A percentile compares a stretch with the other conserved stretches of the same genome.
Conservation (phyloP, 2,329 filamentous ascomycete species). For the Scolecobasidium constrictum region DNA sequence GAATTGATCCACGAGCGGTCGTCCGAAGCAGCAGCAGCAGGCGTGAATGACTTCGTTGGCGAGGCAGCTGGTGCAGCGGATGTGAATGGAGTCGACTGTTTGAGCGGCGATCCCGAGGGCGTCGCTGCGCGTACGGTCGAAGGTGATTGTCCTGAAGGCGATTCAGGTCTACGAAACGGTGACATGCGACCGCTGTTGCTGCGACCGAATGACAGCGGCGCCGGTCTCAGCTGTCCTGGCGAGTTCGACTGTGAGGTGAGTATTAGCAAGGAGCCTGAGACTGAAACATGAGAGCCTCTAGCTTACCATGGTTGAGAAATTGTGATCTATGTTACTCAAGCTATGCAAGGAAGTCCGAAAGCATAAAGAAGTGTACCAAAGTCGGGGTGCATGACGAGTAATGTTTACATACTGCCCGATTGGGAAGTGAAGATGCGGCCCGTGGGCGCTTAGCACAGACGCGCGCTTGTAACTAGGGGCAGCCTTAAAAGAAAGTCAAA, state of each 20-base stretch:
- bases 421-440: too few species aligned
- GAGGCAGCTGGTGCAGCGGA: slow-evolving; percentile 13
- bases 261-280: too few species aligned
- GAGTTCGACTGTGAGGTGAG: slow-evolving; percentile 13
- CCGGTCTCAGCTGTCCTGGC: slow-evolving; percentile 25
- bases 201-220: slow-evolving; percentile 25
- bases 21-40: slow-evolving; percentile 1
- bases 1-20: slow-evolving; percentile 9
- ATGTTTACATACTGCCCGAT: too few species aligned
- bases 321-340: too few species aligned
- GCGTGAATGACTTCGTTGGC: slow-evolving; percentile 11
- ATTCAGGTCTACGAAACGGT: slow-evolving; percentile 32
- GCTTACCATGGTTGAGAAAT: too few species aligned
- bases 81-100: slow-evolving; percentile 9
- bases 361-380: too few species aligned
- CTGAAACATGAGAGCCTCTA: too few species aligned
- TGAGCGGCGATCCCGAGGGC: slow-evolving; percentile 10
- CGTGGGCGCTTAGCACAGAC: too few species aligned
- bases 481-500: too few species aligned
- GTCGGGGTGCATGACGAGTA: too few species aligned
- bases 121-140: slow-evolving; percentile 21
- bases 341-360: too few species aligned
- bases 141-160: slow-evolving; percentile 25
- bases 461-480: too few species aligned
- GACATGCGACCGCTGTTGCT: slow-evolving; percentile 30